Evolutionary conservation across 2,329 filamentous ascomycete species (phyloP).

Genomic region (Monilinia laxa): DNA sequence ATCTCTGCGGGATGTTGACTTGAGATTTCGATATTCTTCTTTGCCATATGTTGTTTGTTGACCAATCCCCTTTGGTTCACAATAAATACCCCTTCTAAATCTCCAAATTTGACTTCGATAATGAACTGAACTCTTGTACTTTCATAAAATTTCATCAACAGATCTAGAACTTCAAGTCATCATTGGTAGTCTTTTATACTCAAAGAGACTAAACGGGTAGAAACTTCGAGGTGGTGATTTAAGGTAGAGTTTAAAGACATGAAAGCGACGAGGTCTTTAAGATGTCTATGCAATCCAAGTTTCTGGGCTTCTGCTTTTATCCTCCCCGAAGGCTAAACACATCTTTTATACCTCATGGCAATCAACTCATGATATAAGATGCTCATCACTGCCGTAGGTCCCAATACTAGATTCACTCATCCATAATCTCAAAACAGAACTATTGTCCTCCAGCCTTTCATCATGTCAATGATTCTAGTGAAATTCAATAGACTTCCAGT

Average conservation of each 20-base stretch:
- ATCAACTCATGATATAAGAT: neutral
- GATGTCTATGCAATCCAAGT: neutral
- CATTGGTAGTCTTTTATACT: neutral
- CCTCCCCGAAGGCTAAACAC: too few relatives aligned
- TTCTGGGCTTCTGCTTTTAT: neutral
- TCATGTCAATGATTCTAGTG: slow-evolving; percentile 4
- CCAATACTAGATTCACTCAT: neutral
- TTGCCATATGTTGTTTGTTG: neutral
- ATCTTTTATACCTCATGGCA: neutral
- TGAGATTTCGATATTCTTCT: neutral
- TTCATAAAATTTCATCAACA: neutral
- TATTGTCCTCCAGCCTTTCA: neutral
- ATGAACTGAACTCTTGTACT: neutral
- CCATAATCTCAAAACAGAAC: too few relatives aligned
- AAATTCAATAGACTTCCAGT: neutral
- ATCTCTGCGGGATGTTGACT: neutral
- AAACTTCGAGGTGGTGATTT: neutral
- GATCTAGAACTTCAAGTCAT: neutral
- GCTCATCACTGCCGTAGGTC: too few relatives aligned
- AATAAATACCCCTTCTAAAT: neutral
- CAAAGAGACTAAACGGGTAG: neutral
- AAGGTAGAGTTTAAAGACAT: neutral
- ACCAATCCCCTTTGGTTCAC: neutral
- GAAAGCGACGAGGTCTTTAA: neutral
- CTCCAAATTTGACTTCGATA: neutral